Percentiles rank a stretch among this genome's conserved stretches.
These are phyloP conservation scores for Ampelocalamus luodianensis DNA, from an alignment of 176 grass and related monocot species.

Conservation along the genomic window DNA sequence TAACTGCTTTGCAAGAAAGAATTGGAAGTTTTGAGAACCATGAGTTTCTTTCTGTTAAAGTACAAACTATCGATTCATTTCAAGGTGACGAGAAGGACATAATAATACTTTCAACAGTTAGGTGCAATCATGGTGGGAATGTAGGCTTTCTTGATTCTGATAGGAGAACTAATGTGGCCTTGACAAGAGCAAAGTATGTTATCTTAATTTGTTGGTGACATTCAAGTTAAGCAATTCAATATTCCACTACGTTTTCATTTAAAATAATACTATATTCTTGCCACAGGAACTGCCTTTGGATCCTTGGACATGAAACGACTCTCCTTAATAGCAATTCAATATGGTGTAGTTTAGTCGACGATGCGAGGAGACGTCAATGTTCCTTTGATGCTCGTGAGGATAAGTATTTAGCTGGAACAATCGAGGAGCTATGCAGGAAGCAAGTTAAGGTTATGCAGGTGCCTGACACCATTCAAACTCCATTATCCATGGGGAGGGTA, in stretches of 20 bases:
- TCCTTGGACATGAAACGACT: slow-evolving; percentile 16
- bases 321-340: not conserved
- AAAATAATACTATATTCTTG: not conserved
- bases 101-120: slow-evolving; percentile 55
- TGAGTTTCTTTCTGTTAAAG: slow-evolving; percentile 37
- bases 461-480: no score
- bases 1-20: slow-evolving; percentile 45
- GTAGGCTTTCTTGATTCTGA: slow-evolving; percentile 42
- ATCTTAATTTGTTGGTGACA: not conserved
- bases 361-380: no score
- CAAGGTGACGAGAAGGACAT: slow-evolving; percentile 61
- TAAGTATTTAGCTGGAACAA: no score
- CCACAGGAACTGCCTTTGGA: not conserved
- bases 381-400: no score
- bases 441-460: no score
- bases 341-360: not conserved
- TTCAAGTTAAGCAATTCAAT: not conserved
- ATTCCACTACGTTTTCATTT: slow-evolving; percentile 1
- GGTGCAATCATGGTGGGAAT: slow-evolving; percentile 35
- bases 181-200: slow-evolving; percentile 56
- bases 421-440: no score
- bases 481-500: no score
- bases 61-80: slow-evolving; percentile 49
- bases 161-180: slow-evolving; percentile 53
- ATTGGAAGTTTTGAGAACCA: slow-evolving; percentile 1